Evolutionary conservation across 495 filamentous ascomycete genomes (phyloP), one percentile per base, ranked within the genome.

Genomic region (Lasiosphaeria hispida): DNA sequence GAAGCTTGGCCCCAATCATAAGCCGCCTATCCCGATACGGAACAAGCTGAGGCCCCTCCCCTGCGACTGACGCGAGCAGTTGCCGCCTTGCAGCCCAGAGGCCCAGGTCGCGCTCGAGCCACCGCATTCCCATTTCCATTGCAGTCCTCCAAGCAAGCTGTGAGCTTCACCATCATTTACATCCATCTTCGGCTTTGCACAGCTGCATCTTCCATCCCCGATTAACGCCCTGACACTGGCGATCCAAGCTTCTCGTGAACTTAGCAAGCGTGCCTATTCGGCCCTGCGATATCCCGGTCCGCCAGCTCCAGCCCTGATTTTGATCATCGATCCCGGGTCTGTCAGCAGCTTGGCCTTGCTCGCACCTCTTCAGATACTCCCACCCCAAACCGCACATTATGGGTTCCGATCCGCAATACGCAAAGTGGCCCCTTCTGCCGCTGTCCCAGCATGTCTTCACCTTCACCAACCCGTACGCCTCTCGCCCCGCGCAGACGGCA

Each of bases 361-460:
- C 35, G 38, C 34, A 50, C 39, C 53, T 14, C 53, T 23, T 40
- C 44, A 14, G 37, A 34, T 18, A 18, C 18, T 35, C 50, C 38
- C 30, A 44, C 44, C 45, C 55, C 49, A 44, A 34, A 58, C 51
- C 36, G 43, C 56, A 45, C 8, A 55, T 35, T 53, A 98, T 98
- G 94, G 94, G 92, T 66, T 90, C 91, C 68, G 94, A 98, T 80
- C 92, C 92, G 53, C 94, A 96, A 73, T 97, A 94, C 79, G 87
- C 91, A 66, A 92, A 92, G 74, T 97, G 92, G 75, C 94, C 94
- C 53, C 80, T 94, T 69, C 88, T 98, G 69, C 80, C 87, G 65
- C 85, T 98, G 69, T 86, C 94, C 63, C 95, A 97, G 80, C 86
- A 96, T 76, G 92, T 98, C 77, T 98, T 98, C 83, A 90, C 89